phyloP scores from a whole-genome alignment of 1,139 yeast species.

The Debaryomyces subglobosus region DNA sequence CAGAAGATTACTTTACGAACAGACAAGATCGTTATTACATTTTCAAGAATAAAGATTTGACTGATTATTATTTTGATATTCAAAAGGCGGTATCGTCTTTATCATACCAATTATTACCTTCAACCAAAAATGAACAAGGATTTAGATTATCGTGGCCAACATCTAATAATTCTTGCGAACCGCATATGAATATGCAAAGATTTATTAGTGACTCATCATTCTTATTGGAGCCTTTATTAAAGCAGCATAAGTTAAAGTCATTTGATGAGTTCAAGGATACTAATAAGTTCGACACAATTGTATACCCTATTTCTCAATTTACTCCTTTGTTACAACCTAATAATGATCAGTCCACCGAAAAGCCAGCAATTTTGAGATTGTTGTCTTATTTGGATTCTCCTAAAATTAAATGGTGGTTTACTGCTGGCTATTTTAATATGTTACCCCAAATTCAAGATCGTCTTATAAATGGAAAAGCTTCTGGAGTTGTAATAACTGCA shows the following conservation, averaged over 20 bases:
- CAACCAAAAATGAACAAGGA: slow-evolving; percentile 43
- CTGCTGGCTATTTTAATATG: slow-evolving; percentile 97
- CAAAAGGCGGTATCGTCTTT: slow-evolving; percentile 68
- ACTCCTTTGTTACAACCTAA: slow-evolving; percentile 73
- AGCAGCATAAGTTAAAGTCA: slow-evolving; percentile 39
- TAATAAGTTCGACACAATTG: slow-evolving; percentile 58
- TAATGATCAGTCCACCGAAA: slow-evolving; percentile 71
- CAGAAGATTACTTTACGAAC: slow-evolving; percentile 90
- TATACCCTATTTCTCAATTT: slow-evolving; percentile 91
- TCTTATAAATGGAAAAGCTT: slow-evolving; percentile 60
- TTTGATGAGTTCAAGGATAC: slow-evolving; percentile 39
- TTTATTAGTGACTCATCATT: slow-evolving; percentile 64
- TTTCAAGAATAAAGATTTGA: slow-evolving; percentile 57
- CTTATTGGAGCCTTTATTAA: slow-evolving; percentile 59
- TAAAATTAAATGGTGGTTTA: slow-evolving; percentile 75
- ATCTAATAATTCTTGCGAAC: slow-evolving; percentile 72
- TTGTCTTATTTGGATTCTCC: slow-evolving; percentile 61
- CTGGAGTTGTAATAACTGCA: slow-evolving; percentile 82
- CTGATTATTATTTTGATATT: slow-evolving; percentile 73
- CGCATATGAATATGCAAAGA: slow-evolving; percentile 57
- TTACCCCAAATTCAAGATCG: slow-evolving; percentile 70
- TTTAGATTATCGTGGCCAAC: slow-evolving; percentile 76
- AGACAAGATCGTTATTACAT: slow-evolving; percentile 92
- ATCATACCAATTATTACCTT: slow-evolving; percentile 62
- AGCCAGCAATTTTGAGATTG: slow-evolving; percentile 64